Evolutionary conservation across 116 monocot genomes (phyloP), one percentile per base, ranked within the genome.

Genomic region (Zostera marina): DNA sequence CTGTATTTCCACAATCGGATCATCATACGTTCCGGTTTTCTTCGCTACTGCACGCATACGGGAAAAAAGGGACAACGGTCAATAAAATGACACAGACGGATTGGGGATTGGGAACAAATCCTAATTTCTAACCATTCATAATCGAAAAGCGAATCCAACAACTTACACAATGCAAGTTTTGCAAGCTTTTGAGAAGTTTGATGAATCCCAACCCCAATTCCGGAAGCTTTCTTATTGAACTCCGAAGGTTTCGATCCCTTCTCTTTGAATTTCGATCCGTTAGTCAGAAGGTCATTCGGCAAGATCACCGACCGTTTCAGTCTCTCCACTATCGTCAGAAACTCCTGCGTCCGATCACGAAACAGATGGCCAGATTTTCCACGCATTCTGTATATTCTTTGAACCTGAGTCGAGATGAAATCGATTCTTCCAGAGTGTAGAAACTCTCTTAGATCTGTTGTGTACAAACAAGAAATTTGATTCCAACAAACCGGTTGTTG

Each of bases 331-430:
- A 78, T 85, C 32, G 77, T 66, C 22, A 71, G 72, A 61, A 89
- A 89, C 73, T 96, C 96, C 53, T 83, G 81, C 60, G 96, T 85
- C 55, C 96, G 75, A 63, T 96, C 96, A 16, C 96, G 82, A 59
- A 77, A 89, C 12, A 73, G 63, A 47, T 80, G 79, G 52, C 63
- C 75, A 25, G 82, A 12, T 58, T 79, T 78, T 41, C 70, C 26
- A 44, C 63, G 55, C 77, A 74, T 80, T 56, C 32, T 32, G 32
- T 32, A 32, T 32, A 32, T 32, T 5, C 32, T 32, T 32, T 32
- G 5, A 32, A 3, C 32, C 32, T 32, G 32, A 32, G n/a, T 32
- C 32, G 2, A 32, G 32, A 0, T 32, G 32, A 32, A 32, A 32
- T 32, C 32, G 32, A 32, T 32, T 32, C 32, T 5, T 32, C 32